Evolutionary conservation across 495 filamentous ascomycete genomes (phyloP), one percentile per base, ranked within the genome.

Genomic region (Tuber borchii): DNA sequence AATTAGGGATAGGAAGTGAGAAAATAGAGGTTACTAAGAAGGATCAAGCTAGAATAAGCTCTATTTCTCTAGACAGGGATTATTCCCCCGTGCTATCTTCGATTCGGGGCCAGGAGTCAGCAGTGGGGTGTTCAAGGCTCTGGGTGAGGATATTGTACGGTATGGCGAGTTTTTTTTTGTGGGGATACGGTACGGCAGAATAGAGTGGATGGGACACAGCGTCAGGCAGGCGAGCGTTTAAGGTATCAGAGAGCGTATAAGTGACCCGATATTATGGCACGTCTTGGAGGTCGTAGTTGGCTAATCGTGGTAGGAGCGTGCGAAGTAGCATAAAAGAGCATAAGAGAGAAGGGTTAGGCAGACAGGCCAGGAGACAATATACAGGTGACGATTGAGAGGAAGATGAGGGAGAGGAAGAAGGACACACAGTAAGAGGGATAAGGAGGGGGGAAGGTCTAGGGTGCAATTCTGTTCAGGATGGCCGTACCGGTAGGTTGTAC

Each of bases 211-310:
- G 75, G 70, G 71, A 51, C 22, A 72, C 71, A 73, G 72, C 69
- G 72, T 72, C 42, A 69, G 73, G 77, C 78, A 61, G n/a, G 56
- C 14, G 16, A 65, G 56, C 2, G 56, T 34, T 65, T 65, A 34
- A 65, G 56, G 56, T 65, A 65, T 65, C 26, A 31, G 56, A 65
- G 56, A 34, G 14, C 31, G 51, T 65, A 17, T 65, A 17, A 65
- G 31, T 19, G n/a, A 3, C 14, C 56, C 26, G 16, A 65, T 65
- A 34, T 65, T 65, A 65, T 65, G 56, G 56, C 31, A 65, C 56
- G 56, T 65, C 26, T 34, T 31, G 56, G 56, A 65, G 26, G 26
- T 65, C 26, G 56, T 34, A 34, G 56, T 34, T 34, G 56, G 31
- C 26, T 34, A 14, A 65, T 65, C 2, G 56, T 65, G 26, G 56